Evolutionary conservation across 176 grass and related monocot species (phyloP).

Genomic region (Oryza meridionalis): DNA sequence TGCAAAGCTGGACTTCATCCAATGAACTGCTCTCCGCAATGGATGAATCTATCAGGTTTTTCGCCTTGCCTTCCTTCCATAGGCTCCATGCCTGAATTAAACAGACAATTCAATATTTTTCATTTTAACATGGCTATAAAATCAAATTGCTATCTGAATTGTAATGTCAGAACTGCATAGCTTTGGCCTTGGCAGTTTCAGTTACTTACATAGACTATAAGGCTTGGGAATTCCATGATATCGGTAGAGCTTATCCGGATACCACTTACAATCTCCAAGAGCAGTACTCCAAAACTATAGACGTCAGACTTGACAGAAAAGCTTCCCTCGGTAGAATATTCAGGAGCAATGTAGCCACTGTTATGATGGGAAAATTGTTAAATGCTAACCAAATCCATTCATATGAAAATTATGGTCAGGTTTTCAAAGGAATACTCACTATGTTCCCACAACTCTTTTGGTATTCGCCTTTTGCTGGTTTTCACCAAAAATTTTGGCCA

Average conservation of each 20-base stretch:
- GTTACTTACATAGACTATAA: constrained; percentile 60
- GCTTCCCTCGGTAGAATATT: constrained; percentile 59
- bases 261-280: constrained; percentile 64
- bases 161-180: not conserved
- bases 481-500: constrained; percentile 73
- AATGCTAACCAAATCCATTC: not conserved
- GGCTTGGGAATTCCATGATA: constrained; percentile 48
- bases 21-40: constrained; percentile 30
- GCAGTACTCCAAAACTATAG: constrained; percentile 66
- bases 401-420: not conserved
- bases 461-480: constrained; percentile 66
- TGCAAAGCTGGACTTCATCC: constrained; percentile 51
- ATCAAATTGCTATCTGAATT: not conserved
- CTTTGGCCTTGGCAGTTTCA: constrained; percentile 1
- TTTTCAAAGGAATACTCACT: constrained; percentile 39
- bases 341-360: constrained; percentile 77
- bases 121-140: not conserved
- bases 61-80: constrained; percentile 54
- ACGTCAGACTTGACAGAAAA: constrained; percentile 72
- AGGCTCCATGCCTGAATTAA: constrained; percentile 54
- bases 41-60: constrained; percentile 51
- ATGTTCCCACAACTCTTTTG: constrained; percentile 64
- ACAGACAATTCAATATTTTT: not conserved
- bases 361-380: not conserved
- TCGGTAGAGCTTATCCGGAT: constrained; percentile 50